Evolutionary conservation across 345 rosid species (phyloP).

Genomic region (Cochlearia excelsa): DNA sequence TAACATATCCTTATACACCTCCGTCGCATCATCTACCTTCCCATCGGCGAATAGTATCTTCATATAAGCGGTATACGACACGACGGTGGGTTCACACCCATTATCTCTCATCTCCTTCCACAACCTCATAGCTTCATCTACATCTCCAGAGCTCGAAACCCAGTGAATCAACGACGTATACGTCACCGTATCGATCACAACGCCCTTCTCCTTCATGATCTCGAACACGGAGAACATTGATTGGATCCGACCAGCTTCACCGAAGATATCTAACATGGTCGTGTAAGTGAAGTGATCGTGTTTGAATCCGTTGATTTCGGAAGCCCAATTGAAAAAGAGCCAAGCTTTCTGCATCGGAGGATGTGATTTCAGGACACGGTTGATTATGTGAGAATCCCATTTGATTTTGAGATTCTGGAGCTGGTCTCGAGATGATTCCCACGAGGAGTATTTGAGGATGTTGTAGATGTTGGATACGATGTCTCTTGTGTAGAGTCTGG

Average conservation of each 20-base stretch:
- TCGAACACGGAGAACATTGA: slow-evolving; percentile 60
- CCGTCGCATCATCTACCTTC: slow-evolving; percentile 61
- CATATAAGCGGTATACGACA: slow-evolving; percentile 79
- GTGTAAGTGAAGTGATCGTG: slow-evolving; percentile 88
- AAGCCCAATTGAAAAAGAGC: slow-evolving; percentile 83
- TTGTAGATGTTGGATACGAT: slow-evolving; percentile 51
- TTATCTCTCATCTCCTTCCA: slow-evolving; percentile 72
- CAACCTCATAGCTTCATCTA: slow-evolving; percentile 54
- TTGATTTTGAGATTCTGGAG: slow-evolving; percentile 42
- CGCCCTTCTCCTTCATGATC: slow-evolving; percentile 61
- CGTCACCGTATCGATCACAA: slow-evolving; percentile 62
- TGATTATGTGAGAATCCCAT: slow-evolving; percentile 85
- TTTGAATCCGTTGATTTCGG: slow-evolving; percentile 52
- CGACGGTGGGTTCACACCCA: slow-evolving; percentile 56
- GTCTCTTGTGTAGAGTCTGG: slow-evolving; percentile 52
- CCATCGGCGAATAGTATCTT: slow-evolving; percentile 61
- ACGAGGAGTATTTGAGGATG: slow-evolving; percentile 63
- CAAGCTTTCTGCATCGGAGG: slow-evolving; percentile 96
- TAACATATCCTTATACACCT: slow-evolving; percentile 71
- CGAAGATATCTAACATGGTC: slow-evolving; percentile 90
- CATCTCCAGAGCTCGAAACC: slow-evolving; percentile 63
- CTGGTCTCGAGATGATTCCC: slow-evolving; percentile 73
- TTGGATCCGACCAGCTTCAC: slow-evolving; percentile 75
- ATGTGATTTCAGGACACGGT: slow-evolving; percentile 70
- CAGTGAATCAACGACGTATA: slow-evolving; percentile 81